Evolutionary conservation across 306 rosid genomes (phyloP).

Genomic region (Fragaria iinumae): DNA sequence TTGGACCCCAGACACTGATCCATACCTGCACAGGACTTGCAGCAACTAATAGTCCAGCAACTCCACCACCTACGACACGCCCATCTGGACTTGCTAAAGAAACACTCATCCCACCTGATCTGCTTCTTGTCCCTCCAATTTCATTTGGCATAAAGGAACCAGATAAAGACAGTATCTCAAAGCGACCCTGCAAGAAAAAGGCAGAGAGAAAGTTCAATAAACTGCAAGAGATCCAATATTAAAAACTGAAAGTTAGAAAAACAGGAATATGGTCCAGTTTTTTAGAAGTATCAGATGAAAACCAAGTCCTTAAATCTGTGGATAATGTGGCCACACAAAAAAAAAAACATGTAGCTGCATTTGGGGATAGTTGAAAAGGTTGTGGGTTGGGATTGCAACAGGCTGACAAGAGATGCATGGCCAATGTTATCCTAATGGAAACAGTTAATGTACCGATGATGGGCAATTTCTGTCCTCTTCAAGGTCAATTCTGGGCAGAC

Average conservation of each 20-base stretch:
- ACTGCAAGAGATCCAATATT: background rate
- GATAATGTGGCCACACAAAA: background rate
- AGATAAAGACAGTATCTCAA: constrained; percentile 83
- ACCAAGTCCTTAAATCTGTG: background rate
- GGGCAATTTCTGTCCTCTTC: background rate
- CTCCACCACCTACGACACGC: constrained; percentile 94
- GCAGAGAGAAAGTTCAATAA: constrained; percentile 3
- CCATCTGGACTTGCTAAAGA: constrained; percentile 92
- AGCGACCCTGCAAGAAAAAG: constrained; percentile 65
- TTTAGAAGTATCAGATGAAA: background rate
- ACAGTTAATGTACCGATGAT: background rate
- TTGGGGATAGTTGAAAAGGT: background rate
- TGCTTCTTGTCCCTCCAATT: constrained; percentile 80
- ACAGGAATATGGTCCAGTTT: background rate
- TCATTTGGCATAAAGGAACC: constrained; percentile 94
- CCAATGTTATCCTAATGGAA: background rate
- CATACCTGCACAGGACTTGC: constrained; percentile 90
- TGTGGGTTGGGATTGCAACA: background rate
- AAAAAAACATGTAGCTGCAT: background rate
- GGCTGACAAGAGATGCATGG: background rate
- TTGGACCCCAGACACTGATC: background rate
- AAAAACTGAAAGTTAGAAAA: background rate
- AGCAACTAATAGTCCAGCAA: constrained; percentile 88
- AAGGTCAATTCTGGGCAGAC: background rate
- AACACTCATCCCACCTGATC: constrained; percentile 98